phyloP scores from a whole-genome alignment of 192 early-diverging fungal genomes.

The Lobulomyces angularis region DNA sequence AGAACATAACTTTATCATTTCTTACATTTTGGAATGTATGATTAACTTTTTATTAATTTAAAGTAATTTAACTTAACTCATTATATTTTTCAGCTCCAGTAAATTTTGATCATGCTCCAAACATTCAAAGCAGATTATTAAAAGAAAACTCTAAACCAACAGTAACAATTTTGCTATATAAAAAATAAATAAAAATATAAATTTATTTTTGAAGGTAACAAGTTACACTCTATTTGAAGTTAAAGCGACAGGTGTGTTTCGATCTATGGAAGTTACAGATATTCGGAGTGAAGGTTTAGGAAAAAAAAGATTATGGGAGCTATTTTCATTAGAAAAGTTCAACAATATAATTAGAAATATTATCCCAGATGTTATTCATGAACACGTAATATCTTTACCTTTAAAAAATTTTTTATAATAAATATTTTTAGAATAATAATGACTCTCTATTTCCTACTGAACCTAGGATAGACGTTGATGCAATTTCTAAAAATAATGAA shows the following conservation, averaged over 20 bases:
- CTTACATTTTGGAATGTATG: constrained; percentile 13
- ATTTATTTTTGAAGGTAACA: not conserved
- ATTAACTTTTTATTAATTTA: not conserved
- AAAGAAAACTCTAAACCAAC: too few species aligned
- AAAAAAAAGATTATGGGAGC: constrained; percentile 34
- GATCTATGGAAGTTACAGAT: constrained; percentile 32
- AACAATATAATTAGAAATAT: constrained; percentile 16
- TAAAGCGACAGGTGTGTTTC: constrained; percentile 31
- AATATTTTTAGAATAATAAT: too few species aligned
- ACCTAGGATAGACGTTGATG: constrained; percentile 8
- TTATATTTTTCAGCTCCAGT: constrained; percentile 11
- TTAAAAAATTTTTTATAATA: not conserved
- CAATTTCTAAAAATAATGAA: constrained; percentile 19
- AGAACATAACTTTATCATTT: constrained; percentile 17
- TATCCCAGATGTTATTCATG: not conserved
- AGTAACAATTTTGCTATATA: not conserved
- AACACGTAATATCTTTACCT: not conserved
- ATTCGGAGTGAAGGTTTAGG: constrained; percentile 31
- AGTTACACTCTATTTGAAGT: constrained; percentile 24
- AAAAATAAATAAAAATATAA: constrained; percentile 1
- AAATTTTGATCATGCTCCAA: constrained; percentile 4
- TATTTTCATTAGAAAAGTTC: constrained; percentile 32
- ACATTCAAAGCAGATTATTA: too few species aligned
- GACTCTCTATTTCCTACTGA: not conserved
- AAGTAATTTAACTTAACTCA: not conserved